These are phyloP conservation scores for Prunus campanulata DNA, from an alignment of 306 rosid genomes.

Conservation along the genomic window DNA sequence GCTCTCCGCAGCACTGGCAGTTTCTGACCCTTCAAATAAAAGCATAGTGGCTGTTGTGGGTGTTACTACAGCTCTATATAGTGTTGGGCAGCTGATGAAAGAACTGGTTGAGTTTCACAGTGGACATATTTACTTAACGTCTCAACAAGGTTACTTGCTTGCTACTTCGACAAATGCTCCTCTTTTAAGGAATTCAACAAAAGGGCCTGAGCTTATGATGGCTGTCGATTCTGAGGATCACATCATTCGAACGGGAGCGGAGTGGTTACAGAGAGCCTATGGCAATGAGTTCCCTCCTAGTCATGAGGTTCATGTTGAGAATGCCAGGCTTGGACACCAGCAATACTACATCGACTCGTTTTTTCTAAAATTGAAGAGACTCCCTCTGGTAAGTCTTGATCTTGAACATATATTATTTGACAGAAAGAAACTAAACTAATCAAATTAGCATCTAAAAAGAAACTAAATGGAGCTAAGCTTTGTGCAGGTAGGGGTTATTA, in stretches of 20 bases:
- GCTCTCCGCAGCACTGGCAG: constrained; percentile 97
- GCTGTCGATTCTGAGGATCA: constrained; percentile 74
- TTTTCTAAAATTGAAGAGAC: constrained; percentile 83
- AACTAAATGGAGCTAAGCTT: constrained; percentile 1
- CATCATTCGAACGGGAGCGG: constrained; percentile 64
- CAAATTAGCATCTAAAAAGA: neutral
- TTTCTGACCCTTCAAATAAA: constrained; percentile 76
- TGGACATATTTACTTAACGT: constrained; percentile 90
- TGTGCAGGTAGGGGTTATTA: constrained; percentile 95
- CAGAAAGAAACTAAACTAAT: neutral
- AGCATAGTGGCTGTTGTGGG: constrained; percentile 95
- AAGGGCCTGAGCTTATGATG: constrained; percentile 71
- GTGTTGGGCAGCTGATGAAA: constrained; percentile 94
- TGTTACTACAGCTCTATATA: constrained; percentile 87
- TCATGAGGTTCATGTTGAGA: constrained; percentile 87
- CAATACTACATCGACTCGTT: constrained; percentile 90
- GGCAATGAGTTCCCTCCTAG: constrained; percentile 65
- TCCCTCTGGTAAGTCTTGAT: constrained; percentile 69
- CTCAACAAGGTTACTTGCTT: constrained; percentile 84
- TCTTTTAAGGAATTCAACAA: constrained; percentile 58
- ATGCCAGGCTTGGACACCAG: constrained; percentile 64
- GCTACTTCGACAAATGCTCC: constrained; percentile 90
- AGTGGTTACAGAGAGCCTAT: constrained; percentile 64
- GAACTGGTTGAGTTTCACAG: constrained; percentile 89
- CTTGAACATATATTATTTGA: neutral